Base-by-base conservation (phyloP, 2,329 filamentous ascomycete genomes). In the Lecanicillium sp. region DNA sequence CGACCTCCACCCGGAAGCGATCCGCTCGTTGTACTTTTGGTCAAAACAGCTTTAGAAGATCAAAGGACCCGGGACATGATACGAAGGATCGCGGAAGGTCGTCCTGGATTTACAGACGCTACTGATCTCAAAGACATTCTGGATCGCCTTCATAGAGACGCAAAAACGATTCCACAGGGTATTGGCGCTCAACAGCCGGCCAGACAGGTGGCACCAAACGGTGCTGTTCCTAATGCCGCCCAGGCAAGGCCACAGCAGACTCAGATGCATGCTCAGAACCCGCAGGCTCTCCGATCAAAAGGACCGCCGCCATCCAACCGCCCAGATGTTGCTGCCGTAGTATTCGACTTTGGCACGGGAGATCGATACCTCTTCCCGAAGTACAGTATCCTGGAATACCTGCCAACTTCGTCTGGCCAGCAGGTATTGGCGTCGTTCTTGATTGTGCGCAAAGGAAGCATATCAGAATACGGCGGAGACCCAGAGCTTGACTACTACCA, bases 351-450 rank as follows among this genome's bases (percentile, higher is more conserved):
- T 55, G 79, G 79, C 25, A 77, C 67, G 3, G 84, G 83, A 33
- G 85, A 90, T 56, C 75, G 84, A 18, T 89, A 85, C 54, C 63
- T 87, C 34, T 89, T 92, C 46, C 86, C 86, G 3, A 84, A 81
- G 48, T 82, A 84, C 54, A 84, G 81, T 57, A 81, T 90, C 25
- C 58, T 90, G 36, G 84, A 92, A 54, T 80, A 77, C 52, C 64
- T 80, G 2, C 57, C 61, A 7, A 52, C 58, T 2, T 53, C 65
- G 9, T 59, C 66, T 4, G 74, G 74, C 3, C 74, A 77, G 36
- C 71, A 79, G 41, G 72, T 85, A 2, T 72, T 87, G 31, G 81
- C 81, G 3, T 89, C 84, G 1, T 92, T 90, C 53, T 65, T 92
- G 10, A 78, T 89, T 43, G 82, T 86, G 5, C 79, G 83, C 35